Conservation (phyloP, 768 basidiomycete species). For the Megacollybia marginata region DNA sequence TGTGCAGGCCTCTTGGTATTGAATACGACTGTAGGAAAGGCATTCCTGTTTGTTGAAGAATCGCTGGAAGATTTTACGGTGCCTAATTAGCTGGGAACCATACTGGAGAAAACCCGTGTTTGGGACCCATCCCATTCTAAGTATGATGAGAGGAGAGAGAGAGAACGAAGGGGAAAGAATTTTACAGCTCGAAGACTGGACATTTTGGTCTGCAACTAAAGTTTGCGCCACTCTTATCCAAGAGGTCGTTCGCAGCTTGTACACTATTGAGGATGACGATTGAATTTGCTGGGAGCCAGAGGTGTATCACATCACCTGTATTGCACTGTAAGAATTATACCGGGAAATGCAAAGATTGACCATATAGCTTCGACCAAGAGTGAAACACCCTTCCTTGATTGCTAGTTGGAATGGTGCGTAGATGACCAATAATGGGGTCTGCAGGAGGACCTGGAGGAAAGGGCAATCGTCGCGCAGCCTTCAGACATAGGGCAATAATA, state of each 20-base stretch:
- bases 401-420: neutral
- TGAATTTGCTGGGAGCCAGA: constrained; percentile 12
- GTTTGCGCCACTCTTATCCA: constrained; percentile 29
- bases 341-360: no score
- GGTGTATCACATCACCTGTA: no score
- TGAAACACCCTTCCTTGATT: no score
- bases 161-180: neutral
- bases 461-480: no score
- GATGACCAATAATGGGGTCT: neutral
- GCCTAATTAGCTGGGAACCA: constrained; percentile 14
- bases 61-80: no score
- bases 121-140: constrained; percentile 11
- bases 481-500: no score
- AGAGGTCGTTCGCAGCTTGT: no score
- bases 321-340: no score
- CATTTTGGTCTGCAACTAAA: constrained; percentile 26
- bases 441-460: neutral
- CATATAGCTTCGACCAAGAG: no score
- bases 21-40: no score
- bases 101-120: constrained; percentile 13
- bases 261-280: constrained; percentile 17
- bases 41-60: no score
- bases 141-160: neutral
- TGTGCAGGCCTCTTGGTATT: no score
- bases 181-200: constrained; percentile 14